Percentiles rank a stretch among this genome's conserved stretches.
Conservation (phyloP, 768 basidiomycete genomes). For the Pulveroboletus sp. region DNA sequence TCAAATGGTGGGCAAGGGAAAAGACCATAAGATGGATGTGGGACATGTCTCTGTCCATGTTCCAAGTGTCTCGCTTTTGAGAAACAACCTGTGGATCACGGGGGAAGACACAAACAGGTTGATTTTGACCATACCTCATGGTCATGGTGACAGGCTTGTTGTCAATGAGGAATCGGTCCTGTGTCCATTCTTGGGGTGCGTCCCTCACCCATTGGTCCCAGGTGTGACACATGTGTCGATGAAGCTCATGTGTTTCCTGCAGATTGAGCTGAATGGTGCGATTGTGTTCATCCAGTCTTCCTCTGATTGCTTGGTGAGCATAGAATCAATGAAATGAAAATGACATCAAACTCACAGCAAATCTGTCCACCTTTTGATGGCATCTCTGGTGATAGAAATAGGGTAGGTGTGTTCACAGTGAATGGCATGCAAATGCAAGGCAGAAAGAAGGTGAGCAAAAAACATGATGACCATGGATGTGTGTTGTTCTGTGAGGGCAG, state of each 20-base stretch:
- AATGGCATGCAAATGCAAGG: not conserved
- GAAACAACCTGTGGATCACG: not conserved
- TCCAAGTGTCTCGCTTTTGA: not conserved
- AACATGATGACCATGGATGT: not conserved
- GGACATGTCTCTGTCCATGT: not conserved
- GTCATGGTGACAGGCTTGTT: not conserved
- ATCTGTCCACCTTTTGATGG: not conserved
- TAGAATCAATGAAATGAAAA: not conserved
- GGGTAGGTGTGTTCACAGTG: not conserved
- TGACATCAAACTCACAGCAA: no score
- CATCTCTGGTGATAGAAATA: not conserved
- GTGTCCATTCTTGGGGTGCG: not conserved
- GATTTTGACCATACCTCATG: not conserved
- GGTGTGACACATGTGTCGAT: not conserved
- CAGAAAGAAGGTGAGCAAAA: not conserved
- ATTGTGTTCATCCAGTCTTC: not conserved
- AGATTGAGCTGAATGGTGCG: not conserved
- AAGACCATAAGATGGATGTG: not conserved
- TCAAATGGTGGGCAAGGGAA: not conserved
- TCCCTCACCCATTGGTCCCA: not conserved
- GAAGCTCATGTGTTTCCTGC: not conserved
- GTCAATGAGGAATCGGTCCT: not conserved
- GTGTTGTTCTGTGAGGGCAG: not conserved
- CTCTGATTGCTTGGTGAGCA: not conserved
- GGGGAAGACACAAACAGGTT: not conserved